These are phyloP conservation scores for Pseudogymnoascus sp. DNA, from an alignment of 2,329 filamentous ascomycete genomes.

Conservation along the genomic window DNA sequence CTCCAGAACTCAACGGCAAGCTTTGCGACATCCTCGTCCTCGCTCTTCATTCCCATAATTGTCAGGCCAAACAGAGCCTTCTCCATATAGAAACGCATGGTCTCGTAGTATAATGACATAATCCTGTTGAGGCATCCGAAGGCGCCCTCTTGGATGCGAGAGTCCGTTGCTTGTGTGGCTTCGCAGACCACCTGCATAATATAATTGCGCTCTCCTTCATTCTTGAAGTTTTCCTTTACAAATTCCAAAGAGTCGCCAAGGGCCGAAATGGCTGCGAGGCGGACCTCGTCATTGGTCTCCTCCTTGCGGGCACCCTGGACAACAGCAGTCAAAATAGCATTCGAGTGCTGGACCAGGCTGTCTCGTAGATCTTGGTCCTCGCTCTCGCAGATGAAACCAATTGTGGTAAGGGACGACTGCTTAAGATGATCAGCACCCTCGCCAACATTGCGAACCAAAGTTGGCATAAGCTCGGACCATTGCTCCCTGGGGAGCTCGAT, in stretches of 20 bases:
- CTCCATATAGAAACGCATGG: conserved; percentile 99
- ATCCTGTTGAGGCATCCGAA: conserved; percentile 98
- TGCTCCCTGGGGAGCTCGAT: conserved; percentile 90
- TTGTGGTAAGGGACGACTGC: conserved; percentile 89
- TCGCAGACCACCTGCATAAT: conserved; percentile 99
- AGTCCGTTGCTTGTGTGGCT: conserved; percentile 88
- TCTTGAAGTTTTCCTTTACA: conserved; percentile 96
- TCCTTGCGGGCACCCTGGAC: conserved; percentile 97
- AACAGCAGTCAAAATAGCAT: conserved; percentile 94
- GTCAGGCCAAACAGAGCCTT: conserved; percentile 97
- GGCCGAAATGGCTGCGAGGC: conserved; percentile 84
- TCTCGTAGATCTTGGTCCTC: conserved; percentile 80
- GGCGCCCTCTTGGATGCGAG: conserved; percentile 85
- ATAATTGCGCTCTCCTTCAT: conserved; percentile 98
- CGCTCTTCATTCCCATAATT: conserved; percentile 96
- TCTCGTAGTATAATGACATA: conserved; percentile 98
- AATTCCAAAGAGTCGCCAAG: conserved; percentile 96
- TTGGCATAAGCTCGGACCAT: conserved; percentile 86
- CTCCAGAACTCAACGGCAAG: conserved; percentile 99
- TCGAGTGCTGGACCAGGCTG: conserved; percentile 77
- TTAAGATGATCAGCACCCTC: conserved; percentile 81
- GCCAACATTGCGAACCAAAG: conserved; percentile 86
- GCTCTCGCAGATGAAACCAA: conserved; percentile 96
- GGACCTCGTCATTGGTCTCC: conserved; percentile 84
- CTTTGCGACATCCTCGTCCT: conserved; percentile 96